These are phyloP conservation scores for Collybia nuda DNA, from an alignment of 768 basidiomycete genomes.

Conservation along the genomic window DNA sequence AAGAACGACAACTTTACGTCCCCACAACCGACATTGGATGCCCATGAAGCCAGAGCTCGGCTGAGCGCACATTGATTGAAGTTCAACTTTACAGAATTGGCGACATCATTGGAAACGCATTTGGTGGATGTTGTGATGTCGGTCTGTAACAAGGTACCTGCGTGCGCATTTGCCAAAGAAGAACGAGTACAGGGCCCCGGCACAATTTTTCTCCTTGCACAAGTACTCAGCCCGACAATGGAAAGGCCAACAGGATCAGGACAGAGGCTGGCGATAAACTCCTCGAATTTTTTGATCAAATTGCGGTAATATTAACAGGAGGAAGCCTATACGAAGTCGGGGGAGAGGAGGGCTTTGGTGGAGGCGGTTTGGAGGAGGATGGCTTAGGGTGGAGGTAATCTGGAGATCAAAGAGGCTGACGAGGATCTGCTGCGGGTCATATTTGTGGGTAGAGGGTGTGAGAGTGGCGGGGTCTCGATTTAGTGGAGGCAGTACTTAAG, in stretches of 20 bases:
- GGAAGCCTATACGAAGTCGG: no score
- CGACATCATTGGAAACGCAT: slow-evolving; percentile 27
- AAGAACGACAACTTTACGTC: slow-evolving; percentile 24
- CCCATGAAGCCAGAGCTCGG: slow-evolving; percentile 27
- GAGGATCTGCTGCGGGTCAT: no score
- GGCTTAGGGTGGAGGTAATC: no score
- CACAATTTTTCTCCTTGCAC: slow-evolving; percentile 26
- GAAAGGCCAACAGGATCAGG: slow-evolving; percentile 35
- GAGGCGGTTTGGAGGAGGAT: no score
- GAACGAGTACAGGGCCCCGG: slow-evolving; percentile 31
- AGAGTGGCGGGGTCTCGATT: no score
- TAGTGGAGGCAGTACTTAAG: no score
- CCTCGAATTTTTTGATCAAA: slow-evolving; percentile 30
- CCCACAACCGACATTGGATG: slow-evolving; percentile 30
- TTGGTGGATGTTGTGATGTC: slow-evolving; percentile 25
- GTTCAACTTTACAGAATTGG: slow-evolving; percentile 21
- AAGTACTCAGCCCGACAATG: slow-evolving; percentile 35
- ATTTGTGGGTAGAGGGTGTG: no score
- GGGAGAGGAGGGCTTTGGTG: no score
- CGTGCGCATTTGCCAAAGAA: slow-evolving; percentile 27
- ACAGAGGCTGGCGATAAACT: slow-evolving; percentile 31
- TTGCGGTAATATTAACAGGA: slow-evolving; percentile 26
- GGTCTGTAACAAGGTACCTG: slow-evolving; percentile 24
- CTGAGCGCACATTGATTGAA: slow-evolving; percentile 33
- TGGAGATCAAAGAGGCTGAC: no score